Evolutionary conservation across 306 rosid genomes (phyloP).

Genomic region (Leucaena leucocephala): DNA sequence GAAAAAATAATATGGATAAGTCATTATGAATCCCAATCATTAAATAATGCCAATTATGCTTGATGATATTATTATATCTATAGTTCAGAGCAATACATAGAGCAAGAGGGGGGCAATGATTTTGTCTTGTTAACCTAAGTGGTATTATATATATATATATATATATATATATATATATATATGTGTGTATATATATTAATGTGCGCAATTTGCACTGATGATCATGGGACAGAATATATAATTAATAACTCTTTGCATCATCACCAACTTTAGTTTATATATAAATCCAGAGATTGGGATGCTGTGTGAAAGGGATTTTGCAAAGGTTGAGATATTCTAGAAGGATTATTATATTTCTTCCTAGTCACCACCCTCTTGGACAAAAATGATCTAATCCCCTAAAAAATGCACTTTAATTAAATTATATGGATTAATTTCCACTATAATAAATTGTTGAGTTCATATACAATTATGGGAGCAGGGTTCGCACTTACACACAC

Average conservation of each 20-base stretch:
- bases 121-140: not conserved
- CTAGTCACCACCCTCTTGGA: not conserved
- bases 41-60: not conserved
- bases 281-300: not conserved
- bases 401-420: not conserved
- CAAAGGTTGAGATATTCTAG: not conserved
- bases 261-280: too few relatives aligned
- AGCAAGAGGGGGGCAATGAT: not conserved
- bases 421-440: not conserved
- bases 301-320: slow-evolving; percentile 5
- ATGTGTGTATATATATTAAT: not conserved
- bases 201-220: not conserved
- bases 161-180: not conserved
- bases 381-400: too few relatives aligned
- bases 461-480: too few relatives aligned
- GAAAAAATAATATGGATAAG: not conserved
- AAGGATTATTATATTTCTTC: not conserved
- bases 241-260: not conserved
- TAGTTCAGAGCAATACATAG: not conserved
- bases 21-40: not conserved
- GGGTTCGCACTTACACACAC: too few relatives aligned
- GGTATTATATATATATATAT: not conserved
- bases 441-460: not conserved
- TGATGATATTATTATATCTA: not conserved
- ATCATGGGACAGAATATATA: not conserved